Evolutionary conservation across 768 basidiomycete genomes (phyloP), one percentile per base, ranked within the genome.

Genomic region (Tricholoma terreum): DNA sequence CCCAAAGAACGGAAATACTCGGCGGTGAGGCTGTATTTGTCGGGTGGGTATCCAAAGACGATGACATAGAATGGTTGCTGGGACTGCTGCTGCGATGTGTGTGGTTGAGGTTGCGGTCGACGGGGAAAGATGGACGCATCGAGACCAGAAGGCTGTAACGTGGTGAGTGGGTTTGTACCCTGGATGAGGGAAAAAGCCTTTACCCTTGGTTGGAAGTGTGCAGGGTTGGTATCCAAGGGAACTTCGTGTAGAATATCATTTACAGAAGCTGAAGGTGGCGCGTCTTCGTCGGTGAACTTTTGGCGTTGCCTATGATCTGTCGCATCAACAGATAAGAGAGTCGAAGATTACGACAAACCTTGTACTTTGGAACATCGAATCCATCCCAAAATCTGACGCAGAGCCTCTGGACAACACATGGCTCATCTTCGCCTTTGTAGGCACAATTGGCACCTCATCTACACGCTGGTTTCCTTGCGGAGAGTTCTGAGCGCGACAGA

Each of bases 1-100:
- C n/a, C 46, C 8, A 95, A 72, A 1, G 85, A 84, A 62, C 80
- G 81, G 75, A 92, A 89, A 69, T 89, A 89, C 64, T 89, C 88
- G 14, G 82, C 83, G 0, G 88, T 84, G 14, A 85, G 67, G 52
- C 81, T 84, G 68, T 87, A 89, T 65, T 85, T 85, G 70, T 93
- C 89, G 31, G 84, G 76, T 5, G 93, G 92, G 67, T 93, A 95
- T n/a, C 93, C 93, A 59, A 92, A 95, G 52, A 95, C 84, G 65
- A 93, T 77, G 34, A 95, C 77, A 64, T 87, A 87, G 27, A 81
- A 68, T 2, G 81, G 76, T 24, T 83, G 79, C 10, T 72, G 50
- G 5, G 74, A 58, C 5, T 40, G 35, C 6, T 33, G 46, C 12
- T 59, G 56, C 21, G 54, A 58, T n/a, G 69, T 42, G 30, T 74